Base-by-base conservation (phyloP, 148 eudicot species). In the Bassia scoparia region DNA sequence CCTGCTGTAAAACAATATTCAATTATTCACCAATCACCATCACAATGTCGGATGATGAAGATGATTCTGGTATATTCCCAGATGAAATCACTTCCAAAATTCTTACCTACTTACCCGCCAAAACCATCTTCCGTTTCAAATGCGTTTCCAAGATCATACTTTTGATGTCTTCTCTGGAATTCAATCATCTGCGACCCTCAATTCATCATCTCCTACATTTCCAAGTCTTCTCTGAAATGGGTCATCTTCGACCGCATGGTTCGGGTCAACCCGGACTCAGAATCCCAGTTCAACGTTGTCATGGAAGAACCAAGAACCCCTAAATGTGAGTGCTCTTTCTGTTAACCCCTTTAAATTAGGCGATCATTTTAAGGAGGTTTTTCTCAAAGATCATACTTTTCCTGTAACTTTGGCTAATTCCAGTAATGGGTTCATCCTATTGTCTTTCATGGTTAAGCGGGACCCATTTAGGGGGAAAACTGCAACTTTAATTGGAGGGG, bases 101-200 rank as follows among this genome's bases (percentile, higher is more conserved):
- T 27, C 37, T 67, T 3, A 67, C 70, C 70, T 55, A 35, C 26
- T 67, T 67, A 26, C 70, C 70, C 9, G 35, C 70, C 15, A 67
- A 67, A 44, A 3, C 55, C 29, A 15, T 67, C 9, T 11, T 7
- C n/a, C 70, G 53, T 24, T 67, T 67, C 70, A 46, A 48, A 27
- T 44, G n/a, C 70, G 70, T 67, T 46, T 67, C 55, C 35, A 67
- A 67, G 7, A 17, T n/a, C n/a, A n/a, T n/a, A n/a, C n/a, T n/a
- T n/a, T n/a, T n/a, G n/a, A n/a, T n/a, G n/a, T n/a, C n/a, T n/a
- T n/a, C n/a, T 3, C 2, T 67, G 54, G 54, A 46, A 12, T 29
- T 46, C 70, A 31, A 13, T 67, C 21, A 44, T 67, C 17, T 41
- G 30, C 20, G 1, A 12, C 17, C 53, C 52, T 20, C 7, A 43